Base-by-base conservation (phyloP, 306 rosid genomes). In the Elaeagnus macrophylla region DNA sequence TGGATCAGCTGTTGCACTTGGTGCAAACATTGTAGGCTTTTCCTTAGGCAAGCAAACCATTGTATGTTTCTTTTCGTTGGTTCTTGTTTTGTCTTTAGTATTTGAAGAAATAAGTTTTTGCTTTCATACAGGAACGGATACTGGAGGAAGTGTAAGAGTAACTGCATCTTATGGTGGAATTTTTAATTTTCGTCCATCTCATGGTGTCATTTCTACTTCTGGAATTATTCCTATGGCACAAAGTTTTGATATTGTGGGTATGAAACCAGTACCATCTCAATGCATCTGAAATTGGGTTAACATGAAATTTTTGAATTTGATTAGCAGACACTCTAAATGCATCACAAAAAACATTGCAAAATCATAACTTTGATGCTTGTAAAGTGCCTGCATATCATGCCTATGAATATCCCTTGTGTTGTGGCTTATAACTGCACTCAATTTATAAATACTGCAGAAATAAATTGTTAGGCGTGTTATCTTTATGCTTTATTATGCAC, bases 81-180 rank as follows among this genome's bases (percentile, higher is more conserved):
- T 51, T 39, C 71, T 11, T 55, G 18, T 36, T 12, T 66, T 41
- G 8, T 59, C 35, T 54, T 39, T 35, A 20, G 47, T 50, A 46
- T 41, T 48, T 68, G 60, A 62, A 40, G 35, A 16, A 8, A 2
- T 12, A 9, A 39, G 37, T 13, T 44, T 53, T 20, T 39, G 66
- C 44, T 47, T 40, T 61, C 12, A 54, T 20, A 45, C 67, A 91
- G 99, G 99, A 77, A 82, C 96, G 13, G 96, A 91, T 55, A 91
- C 96, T 1, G 99, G 95, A 59, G 99, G 84, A 56, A 91, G 99
- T 73, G 81, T 91, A 35, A 87, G 99, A 75, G 81, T 86, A 48
- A 95, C 96, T 14, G 89, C 99, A 58, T 80, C 99, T 1, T 79
- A 82, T 47, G 86, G 99, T 71, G 89, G 99, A 67, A 82, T 84